Evolutionary conservation across 1,139 yeast species (phyloP), one percentile per base, ranked within the genome.

Genomic region (Nakaseomyces glabratus): DNA sequence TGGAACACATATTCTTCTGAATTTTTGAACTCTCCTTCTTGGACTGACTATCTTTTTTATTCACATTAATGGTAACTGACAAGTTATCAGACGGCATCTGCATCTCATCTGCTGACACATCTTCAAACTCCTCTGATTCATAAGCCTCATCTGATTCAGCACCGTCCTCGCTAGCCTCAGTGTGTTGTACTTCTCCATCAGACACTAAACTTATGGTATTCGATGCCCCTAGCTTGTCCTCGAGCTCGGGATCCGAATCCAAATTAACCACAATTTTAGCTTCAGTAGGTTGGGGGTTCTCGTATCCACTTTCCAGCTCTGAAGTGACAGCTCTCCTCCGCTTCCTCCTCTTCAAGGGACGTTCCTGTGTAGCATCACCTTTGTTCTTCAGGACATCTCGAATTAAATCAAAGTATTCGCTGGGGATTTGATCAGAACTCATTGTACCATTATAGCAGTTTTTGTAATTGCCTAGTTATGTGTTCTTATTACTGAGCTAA

Each of bases 51-150:
- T 12, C 21, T 3, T n/a, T 15, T 8, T 22, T 15, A 7, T 42
- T 9, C 16, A 39, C 33, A 11, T 47, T 43, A 2, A 52, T 32
- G 1, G 58, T 50, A 2, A 57, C 38, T 1, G 52, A 44, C 10
- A 51, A 37, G 28, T 51, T 55, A 54, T 3, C 34, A 37, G 0
- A 44, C 34, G 2, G 43, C 36, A 13, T 21, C 24, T n/a, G 37
- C 14, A 22, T 39, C 42, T 6, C 39, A n/a, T 26, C 30, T n/a
- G n/a, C n/a, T n/a, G n/a, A n/a, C 10, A 63, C 68, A 40, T 67
- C 70, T 41, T 64, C 68, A 40, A 57, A 63, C 2, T 58, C 65
- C 20, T 60, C 65, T 11, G 60, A 59, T 31, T 55, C 57, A 32
- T 51, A 60, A 3, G 57, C 62, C 4, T 51, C 58, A 5, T 43